Percentiles rank a stretch among this genome's conserved stretches.
Evolutionary conservation across 73 alveolate species (phyloP).

Genomic region (Paramecium caudatum): DNA sequence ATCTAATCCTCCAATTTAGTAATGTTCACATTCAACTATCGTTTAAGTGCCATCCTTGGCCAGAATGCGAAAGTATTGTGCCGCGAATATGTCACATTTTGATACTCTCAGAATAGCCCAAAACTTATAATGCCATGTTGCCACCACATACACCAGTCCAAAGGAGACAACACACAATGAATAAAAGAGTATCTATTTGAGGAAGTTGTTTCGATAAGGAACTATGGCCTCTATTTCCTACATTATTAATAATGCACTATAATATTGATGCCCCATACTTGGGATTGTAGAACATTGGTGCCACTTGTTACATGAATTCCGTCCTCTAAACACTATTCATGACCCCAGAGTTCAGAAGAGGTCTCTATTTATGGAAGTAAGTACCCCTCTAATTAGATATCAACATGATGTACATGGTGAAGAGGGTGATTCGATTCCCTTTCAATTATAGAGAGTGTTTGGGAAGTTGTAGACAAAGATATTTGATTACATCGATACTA

Average conservation of each 20-base stretch:
- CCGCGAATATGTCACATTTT: not conserved
- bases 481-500: slow-evolving; percentile 80
- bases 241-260: slow-evolving; percentile 3
- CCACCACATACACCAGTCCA: slow-evolving; percentile 25
- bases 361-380: slow-evolving; percentile 83
- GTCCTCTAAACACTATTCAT: slow-evolving; percentile 94
- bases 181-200: not conserved
- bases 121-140: slow-evolving; percentile 1
- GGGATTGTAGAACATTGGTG: slow-evolving; percentile 82
- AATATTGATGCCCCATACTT: slow-evolving; percentile 52
- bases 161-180: slow-evolving; percentile 17
- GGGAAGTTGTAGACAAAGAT: slow-evolving; percentile 78
- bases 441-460: slow-evolving; percentile 81
- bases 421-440: slow-evolving; percentile 84
- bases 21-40: not conserved
- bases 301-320: slow-evolving; percentile 97
- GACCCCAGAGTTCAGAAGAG: slow-evolving; percentile 96
- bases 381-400: slow-evolving; percentile 30
- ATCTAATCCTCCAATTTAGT: not conserved
- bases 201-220: slow-evolving; percentile 7
- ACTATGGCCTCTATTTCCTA: not conserved
- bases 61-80: not conserved
- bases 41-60: slow-evolving; percentile 24
- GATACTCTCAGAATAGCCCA: slow-evolving; percentile 40
- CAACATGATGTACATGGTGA: slow-evolving; percentile 74